Conservation (phyloP, 2,329 filamentous ascomycete genomes). For the Aspergillus nomiae region DNA sequence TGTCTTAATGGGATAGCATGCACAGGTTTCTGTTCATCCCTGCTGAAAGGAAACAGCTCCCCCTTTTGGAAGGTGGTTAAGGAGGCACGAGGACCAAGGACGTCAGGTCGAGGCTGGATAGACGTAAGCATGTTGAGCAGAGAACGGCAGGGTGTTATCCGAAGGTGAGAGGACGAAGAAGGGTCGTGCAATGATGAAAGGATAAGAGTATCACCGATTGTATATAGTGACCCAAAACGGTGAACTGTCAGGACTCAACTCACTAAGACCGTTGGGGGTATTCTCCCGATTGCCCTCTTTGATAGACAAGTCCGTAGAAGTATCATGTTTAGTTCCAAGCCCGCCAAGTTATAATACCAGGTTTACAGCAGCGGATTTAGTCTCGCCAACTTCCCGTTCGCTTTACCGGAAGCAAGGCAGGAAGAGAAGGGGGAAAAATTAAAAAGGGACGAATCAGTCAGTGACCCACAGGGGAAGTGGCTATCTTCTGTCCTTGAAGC, state of each 20-base stretch:
- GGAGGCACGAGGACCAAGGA: conserved; percentile 21
- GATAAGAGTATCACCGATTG: background rate
- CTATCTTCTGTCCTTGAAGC: conserved; percentile 7
- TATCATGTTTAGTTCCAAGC: conserved; percentile 11
- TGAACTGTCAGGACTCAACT: conserved; percentile 9
- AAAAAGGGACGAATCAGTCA: background rate
- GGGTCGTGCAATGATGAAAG: background rate
- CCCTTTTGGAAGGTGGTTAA: conserved; percentile 11
- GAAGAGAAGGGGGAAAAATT: background rate
- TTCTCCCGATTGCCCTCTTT: conserved; percentile 12
- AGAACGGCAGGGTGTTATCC: conserved; percentile 1
- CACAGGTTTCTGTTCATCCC: conserved; percentile 4
- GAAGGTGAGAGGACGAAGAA: background rate
- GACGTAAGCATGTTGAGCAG: conserved; percentile 28
- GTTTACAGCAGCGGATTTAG: background rate
- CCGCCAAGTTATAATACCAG: conserved; percentile 1
- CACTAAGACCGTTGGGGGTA: conserved; percentile 6
- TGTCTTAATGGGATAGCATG: conserved; percentile 19
- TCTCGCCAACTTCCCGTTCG: conserved; percentile 11
- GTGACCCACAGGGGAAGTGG: conserved; percentile 8
- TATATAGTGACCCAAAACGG: background rate
- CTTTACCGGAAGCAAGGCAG: conserved; percentile 13
- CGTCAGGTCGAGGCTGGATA: conserved; percentile 23
- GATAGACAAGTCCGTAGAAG: conserved; percentile 9
- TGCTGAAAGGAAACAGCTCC: conserved; percentile 10